Percentiles rank a stretch among this genome's conserved stretches.
Conservation (phyloP, 2,329 filamentous ascomycete genomes). For the Bipolaris victoriae region DNA sequence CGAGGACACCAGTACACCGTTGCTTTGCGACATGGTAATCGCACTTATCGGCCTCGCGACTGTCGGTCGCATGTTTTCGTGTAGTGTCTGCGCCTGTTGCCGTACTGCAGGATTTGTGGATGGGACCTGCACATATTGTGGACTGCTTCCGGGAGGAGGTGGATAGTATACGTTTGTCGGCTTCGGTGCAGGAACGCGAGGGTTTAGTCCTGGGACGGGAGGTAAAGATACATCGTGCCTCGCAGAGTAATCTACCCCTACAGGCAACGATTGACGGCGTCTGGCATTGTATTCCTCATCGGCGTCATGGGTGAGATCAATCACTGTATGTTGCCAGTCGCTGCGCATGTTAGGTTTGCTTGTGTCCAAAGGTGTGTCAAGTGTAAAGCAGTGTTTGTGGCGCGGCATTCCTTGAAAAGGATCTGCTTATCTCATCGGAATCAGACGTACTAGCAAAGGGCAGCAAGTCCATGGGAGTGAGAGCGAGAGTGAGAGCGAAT, state of each 20-base stretch:
- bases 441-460: slow-evolving; percentile 7
- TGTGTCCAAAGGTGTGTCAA: neutral
- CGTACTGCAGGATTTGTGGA: neutral
- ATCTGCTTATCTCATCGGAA: slow-evolving; percentile 27
- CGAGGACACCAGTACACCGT: slow-evolving; percentile 5
- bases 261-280: neutral
- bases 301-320: slow-evolving; percentile 32
- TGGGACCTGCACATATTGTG: neutral
- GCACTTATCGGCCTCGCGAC: neutral
- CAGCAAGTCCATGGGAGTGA: slow-evolving; percentile 30
- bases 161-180: neutral
- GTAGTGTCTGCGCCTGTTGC: neutral
- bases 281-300: slow-evolving; percentile 25
- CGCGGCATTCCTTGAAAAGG: too few relatives aligned
- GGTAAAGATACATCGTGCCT: slow-evolving; percentile 9
- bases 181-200: neutral
- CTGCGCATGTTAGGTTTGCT: slow-evolving; percentile 27
- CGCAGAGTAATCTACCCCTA: neutral
- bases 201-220: neutral
- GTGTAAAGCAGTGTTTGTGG: too few relatives aligned
- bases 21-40: neutral
- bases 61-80: neutral
- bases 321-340: slow-evolving; percentile 18
- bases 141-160: slow-evolving; percentile 1
- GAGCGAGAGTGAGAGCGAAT: slow-evolving; percentile 12